Conservation (phyloP, 345 rosid genomes). For the Eucalyptus marginata region DNA sequence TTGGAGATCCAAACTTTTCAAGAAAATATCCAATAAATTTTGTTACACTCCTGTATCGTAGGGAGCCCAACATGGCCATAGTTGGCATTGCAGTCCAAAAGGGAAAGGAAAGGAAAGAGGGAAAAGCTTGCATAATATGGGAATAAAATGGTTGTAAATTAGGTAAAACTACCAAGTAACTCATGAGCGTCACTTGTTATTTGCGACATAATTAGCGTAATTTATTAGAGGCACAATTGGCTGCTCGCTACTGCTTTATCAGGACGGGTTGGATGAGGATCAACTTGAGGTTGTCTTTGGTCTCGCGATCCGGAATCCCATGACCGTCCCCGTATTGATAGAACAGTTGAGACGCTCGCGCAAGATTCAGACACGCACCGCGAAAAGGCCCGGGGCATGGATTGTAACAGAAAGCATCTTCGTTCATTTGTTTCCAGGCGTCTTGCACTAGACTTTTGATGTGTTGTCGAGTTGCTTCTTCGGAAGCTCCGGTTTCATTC, state of each 20-base stretch:
- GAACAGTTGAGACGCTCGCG: not conserved
- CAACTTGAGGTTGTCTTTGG: not conserved
- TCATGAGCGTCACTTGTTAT: not conserved
- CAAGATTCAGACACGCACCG: not conserved
- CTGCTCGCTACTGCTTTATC: not conserved
- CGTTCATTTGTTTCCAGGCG: constrained; percentile 5
- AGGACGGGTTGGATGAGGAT: not conserved
- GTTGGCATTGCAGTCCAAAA: not conserved
- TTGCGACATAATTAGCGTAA: not conserved
- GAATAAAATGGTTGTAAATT: not conserved
- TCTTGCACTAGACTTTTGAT: not conserved
- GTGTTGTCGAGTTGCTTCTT: not conserved
- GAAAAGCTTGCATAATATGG: not conserved
- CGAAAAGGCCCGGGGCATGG: not conserved
- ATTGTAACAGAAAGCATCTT: not conserved
- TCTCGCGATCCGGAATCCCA: not conserved
- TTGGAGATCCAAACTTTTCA: not conserved
- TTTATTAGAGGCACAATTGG: not conserved
- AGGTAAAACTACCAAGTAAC: not conserved
- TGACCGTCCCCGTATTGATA: constrained; percentile 3
- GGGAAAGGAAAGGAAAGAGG: not conserved
- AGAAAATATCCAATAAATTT: not conserved
- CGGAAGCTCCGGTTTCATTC: not conserved
- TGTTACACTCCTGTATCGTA: not conserved
- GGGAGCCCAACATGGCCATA: not conserved